Percentiles rank a stretch among this genome's conserved stretches.
phyloP scores from a whole-genome alignment of 1,284 basidiomycete species.

The Tetrapyrgos nigripes region DNA sequence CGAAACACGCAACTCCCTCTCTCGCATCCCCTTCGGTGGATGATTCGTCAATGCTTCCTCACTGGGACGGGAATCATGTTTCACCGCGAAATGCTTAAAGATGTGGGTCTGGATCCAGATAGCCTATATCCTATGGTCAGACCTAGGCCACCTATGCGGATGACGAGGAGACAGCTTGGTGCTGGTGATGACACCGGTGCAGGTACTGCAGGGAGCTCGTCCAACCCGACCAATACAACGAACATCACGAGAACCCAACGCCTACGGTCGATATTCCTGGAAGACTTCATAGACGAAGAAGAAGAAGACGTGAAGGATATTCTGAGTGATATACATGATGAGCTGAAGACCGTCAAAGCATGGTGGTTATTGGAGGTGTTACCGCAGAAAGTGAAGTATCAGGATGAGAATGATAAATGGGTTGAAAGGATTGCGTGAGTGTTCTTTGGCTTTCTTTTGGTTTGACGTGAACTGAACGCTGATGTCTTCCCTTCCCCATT shows the following conservation, averaged over 20 bases:
- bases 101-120: constrained; percentile 44
- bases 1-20: constrained; percentile 39
- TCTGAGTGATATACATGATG: constrained; percentile 57
- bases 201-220: too few relatives aligned
- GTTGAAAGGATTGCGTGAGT: constrained; percentile 13
- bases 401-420: constrained; percentile 43
- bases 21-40: constrained; percentile 54
- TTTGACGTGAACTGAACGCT: not conserved
- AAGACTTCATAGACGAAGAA: constrained; percentile 42
- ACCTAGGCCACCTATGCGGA: constrained; percentile 34
- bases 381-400: constrained; percentile 46
- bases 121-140: constrained; percentile 40
- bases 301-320: constrained; percentile 59
- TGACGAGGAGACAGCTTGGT: constrained; percentile 11
- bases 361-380: constrained; percentile 67
- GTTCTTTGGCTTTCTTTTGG: not conserved
- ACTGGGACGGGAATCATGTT: constrained; percentile 45
- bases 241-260: too few relatives aligned
- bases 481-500: not conserved
- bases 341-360: constrained; percentile 43
- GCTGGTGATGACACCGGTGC: constrained; percentile 22
- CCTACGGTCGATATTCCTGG: not conserved
- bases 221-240: too few relatives aligned
- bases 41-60: constrained; percentile 58
- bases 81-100: constrained; percentile 36